These are phyloP conservation scores for Yamadazyma conglobata DNA, from an alignment of 1,139 yeast genomes.

Conservation along the genomic window DNA sequence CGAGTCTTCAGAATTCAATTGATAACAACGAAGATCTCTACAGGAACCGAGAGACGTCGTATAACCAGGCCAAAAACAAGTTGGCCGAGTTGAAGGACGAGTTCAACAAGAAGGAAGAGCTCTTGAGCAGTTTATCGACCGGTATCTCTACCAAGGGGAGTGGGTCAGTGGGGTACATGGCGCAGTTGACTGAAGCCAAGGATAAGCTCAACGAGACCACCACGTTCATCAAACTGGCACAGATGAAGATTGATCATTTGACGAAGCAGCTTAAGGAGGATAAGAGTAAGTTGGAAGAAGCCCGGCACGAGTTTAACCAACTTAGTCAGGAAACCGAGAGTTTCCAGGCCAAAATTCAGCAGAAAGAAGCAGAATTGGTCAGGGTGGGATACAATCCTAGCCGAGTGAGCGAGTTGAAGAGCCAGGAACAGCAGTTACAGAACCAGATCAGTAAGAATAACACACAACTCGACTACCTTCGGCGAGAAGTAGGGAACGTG, in stretches of 20 bases:
- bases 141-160: constrained; percentile 86
- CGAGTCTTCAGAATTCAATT: constrained; percentile 21
- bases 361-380: constrained; percentile 43
- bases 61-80: constrained; percentile 39
- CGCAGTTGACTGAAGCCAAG: constrained; percentile 68
- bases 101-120: constrained; percentile 68
- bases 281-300: constrained; percentile 50
- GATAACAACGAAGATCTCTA: constrained; percentile 28
- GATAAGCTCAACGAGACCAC: constrained; percentile 52
- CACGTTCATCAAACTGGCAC: constrained; percentile 58
- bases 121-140: constrained; percentile 78
- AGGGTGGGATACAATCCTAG: constrained; percentile 60
- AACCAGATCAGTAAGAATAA: constrained; percentile 33
- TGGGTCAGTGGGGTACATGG: constrained; percentile 73
- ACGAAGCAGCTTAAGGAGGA: constrained; percentile 51
- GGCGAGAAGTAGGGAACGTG: constrained; percentile 65
- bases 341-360: constrained; percentile 36
- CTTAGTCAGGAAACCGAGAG: constrained; percentile 42
- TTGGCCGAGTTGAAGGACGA: constrained; percentile 46
- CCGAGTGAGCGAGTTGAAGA: constrained; percentile 43
- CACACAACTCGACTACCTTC: constrained; percentile 53
- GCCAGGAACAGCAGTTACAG: constrained; percentile 32
- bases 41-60: constrained; percentile 30
- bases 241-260: constrained; percentile 58
- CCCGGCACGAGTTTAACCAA: constrained; percentile 49